Conservation (phyloP, 495 filamentous ascomycete genomes). For the Penicillium longicatenatum region DNA sequence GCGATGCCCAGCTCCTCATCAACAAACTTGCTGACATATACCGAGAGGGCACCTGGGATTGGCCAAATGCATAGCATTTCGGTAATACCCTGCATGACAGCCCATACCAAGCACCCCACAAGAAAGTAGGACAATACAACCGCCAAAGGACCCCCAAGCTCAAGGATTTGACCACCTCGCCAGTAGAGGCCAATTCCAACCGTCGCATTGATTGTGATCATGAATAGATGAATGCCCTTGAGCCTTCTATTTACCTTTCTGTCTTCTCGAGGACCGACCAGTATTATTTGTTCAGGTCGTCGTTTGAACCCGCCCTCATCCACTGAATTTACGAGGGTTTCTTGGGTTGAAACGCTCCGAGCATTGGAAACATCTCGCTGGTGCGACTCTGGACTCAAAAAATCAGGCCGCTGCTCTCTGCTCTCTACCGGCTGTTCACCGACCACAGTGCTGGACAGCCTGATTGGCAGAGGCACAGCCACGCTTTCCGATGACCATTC, state of each 20-base stretch:
- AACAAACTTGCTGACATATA: constrained; percentile 51
- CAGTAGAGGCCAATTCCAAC: constrained; percentile 53
- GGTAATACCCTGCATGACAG: constrained; percentile 50
- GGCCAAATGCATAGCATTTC: constrained; percentile 55
- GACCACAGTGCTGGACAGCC: not conserved
- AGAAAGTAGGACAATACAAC: constrained; percentile 44
- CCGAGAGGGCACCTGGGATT: constrained; percentile 45
- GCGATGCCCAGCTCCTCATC: constrained; percentile 49
- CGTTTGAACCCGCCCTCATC: not conserved
- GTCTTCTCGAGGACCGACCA: not conserved
- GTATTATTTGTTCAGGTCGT: not conserved
- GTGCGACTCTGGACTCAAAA: not conserved
- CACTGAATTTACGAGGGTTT: not conserved
- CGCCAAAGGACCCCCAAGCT: constrained; percentile 43
- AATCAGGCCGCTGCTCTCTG: not conserved
- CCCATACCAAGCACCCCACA: constrained; percentile 42
- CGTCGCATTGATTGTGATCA: constrained; percentile 48
- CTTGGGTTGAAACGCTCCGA: not conserved
- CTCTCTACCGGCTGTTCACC: not conserved
- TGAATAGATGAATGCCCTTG: constrained; percentile 46
- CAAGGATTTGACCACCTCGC: constrained; percentile 44
- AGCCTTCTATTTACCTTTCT: constrained; percentile 26
- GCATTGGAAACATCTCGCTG: not conserved
- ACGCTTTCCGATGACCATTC: not conserved
- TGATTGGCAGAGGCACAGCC: not conserved